phyloP scores from a whole-genome alignment of 352 stramenopile genomes.

The Phytophthora ohioensis region DNA sequence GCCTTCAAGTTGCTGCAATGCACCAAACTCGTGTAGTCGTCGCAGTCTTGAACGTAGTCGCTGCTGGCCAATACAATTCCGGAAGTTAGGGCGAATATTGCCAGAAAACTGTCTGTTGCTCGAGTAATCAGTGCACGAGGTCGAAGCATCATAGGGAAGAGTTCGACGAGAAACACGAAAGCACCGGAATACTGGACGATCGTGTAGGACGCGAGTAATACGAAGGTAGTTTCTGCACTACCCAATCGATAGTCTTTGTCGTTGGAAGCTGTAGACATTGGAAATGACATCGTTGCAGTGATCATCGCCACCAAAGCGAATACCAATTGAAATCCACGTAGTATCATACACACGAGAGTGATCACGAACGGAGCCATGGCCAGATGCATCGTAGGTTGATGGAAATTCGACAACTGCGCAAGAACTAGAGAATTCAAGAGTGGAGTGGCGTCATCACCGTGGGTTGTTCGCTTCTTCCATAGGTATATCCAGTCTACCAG shows the following conservation, averaged over 20 bases:
- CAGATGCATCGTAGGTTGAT: constrained; percentile 10
- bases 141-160: constrained; percentile 43
- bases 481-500: constrained; percentile 8
- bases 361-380: constrained; percentile 41
- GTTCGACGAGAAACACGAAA: constrained; percentile 36
- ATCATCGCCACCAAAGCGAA: constrained; percentile 44
- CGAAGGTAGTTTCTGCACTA: constrained; percentile 35
- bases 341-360: constrained; percentile 30
- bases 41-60: constrained; percentile 44
- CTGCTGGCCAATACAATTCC: constrained; percentile 37
- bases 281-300: constrained; percentile 31
- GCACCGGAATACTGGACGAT: constrained; percentile 34
- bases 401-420: not conserved
- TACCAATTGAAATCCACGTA: constrained; percentile 42
- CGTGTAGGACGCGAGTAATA: constrained; percentile 40
- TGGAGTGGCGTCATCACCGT: constrained; percentile 23
- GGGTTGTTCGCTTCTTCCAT: constrained; percentile 19
- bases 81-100: constrained; percentile 37
- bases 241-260: constrained; percentile 33
- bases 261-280: constrained; percentile 17
- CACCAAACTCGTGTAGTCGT: constrained; percentile 38
- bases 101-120: constrained; percentile 38
- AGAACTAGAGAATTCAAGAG: constrained; percentile 18
- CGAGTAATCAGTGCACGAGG: constrained; percentile 40
- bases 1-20: constrained; percentile 54